These are phyloP conservation scores for Rhazya stricta DNA, from an alignment of 257 asterid genomes.

Conservation along the genomic window DNA sequence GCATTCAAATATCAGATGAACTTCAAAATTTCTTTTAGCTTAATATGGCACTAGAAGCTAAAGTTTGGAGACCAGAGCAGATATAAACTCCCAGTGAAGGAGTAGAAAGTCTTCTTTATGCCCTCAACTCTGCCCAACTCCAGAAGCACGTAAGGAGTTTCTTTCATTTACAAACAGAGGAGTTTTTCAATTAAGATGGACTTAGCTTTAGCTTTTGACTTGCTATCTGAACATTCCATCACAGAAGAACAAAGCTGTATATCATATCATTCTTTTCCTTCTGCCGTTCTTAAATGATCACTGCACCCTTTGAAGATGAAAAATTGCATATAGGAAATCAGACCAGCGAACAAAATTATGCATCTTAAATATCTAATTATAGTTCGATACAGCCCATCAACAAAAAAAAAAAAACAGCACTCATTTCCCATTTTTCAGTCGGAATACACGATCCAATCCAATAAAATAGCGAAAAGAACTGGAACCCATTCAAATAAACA, in stretches of 20 bases:
- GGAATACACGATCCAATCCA: neutral
- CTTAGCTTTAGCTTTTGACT: neutral
- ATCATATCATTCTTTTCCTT: neutral
- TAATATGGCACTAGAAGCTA: neutral
- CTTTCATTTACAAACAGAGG: neutral
- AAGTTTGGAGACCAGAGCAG: neutral
- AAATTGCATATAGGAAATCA: neutral
- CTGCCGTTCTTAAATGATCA: neutral
- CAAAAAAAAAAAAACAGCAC: neutral
- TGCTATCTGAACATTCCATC: neutral
- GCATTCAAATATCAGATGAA: neutral
- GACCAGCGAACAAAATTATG: neutral
- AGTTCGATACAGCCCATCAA: neutral
- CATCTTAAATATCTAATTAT: neutral
- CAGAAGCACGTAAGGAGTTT: neutral
- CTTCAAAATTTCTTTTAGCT: neutral
- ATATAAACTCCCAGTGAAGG: neutral
- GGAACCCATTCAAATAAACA: neutral
- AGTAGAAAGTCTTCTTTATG: neutral
- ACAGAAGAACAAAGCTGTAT: neutral
- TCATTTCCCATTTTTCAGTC: neutral
- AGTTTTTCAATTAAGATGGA: neutral
- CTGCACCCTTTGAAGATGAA: neutral
- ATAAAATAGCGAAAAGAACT: neutral
- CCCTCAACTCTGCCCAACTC: neutral